Conservation (phyloP, 768 basidiomycete genomes). For the Leucosporidium creatinivorum region DNA sequence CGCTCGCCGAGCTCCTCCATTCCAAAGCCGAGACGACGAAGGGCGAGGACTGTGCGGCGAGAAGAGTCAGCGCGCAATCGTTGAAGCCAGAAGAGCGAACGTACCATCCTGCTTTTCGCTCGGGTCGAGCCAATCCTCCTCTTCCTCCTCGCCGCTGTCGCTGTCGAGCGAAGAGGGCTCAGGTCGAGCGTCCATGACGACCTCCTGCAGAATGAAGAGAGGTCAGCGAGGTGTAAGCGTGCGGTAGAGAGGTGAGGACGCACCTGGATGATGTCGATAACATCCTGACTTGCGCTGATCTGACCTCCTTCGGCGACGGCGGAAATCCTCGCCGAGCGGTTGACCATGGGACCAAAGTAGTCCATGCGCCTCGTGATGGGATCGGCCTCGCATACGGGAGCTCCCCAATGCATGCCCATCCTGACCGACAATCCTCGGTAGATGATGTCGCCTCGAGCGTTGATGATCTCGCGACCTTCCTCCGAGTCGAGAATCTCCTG, state of each 20-base stretch:
- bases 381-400: slow-evolving; percentile 82
- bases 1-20: slow-evolving; percentile 76
- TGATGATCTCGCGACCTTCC: slow-evolving; percentile 69
- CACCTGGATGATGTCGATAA: slow-evolving; percentile 49
- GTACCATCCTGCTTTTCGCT: slow-evolving; percentile 40
- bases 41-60: slow-evolving; percentile 43
- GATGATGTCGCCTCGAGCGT: slow-evolving; percentile 55
- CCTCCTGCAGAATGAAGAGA: slow-evolving; percentile 37
- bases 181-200: slow-evolving; percentile 56
- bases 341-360: slow-evolving; percentile 41
- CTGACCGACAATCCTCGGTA: slow-evolving; percentile 85
- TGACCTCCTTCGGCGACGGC: slow-evolving; percentile 83
- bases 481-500: slow-evolving; percentile 84
- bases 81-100: slow-evolving; percentile 39
- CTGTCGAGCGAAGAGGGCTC: slow-evolving; percentile 52
- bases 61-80: neutral
- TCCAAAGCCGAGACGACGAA: slow-evolving; percentile 61
- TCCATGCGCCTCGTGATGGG: slow-evolving; percentile 82
- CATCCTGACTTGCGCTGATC: slow-evolving; percentile 75
- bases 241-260: too few species aligned
- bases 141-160: slow-evolving; percentile 25
- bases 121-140: slow-evolving; percentile 37
- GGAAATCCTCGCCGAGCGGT: slow-evolving; percentile 78
- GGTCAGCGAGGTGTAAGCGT: too few species aligned
- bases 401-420: slow-evolving; percentile 94